A percentile compares a stretch with the other conserved stretches of the same genome.
These are phyloP conservation scores for Cystobasidium slooffiae DNA, from an alignment of 1,284 basidiomycete genomes.

Conservation along the genomic window DNA sequence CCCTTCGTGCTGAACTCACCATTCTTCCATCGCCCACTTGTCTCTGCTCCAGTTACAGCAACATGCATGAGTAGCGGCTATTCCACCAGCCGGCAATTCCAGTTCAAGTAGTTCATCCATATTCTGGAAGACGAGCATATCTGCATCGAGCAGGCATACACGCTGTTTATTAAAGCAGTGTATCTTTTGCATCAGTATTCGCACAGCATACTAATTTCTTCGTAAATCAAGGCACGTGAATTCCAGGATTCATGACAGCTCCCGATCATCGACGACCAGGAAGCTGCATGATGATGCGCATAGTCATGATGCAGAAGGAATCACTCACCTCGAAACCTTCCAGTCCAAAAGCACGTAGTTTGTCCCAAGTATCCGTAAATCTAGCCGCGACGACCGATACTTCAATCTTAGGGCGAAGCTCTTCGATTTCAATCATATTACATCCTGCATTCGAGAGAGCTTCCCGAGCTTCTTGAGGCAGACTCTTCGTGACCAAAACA, in stretches of 20 bases:
- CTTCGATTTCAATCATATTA: constrained; percentile 65
- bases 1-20: constrained; percentile 1
- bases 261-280: not conserved
- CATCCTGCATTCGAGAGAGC: constrained; percentile 67
- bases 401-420: constrained; percentile 67
- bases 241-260: not conserved
- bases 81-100: constrained; percentile 67
- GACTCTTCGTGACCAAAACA: constrained; percentile 72
- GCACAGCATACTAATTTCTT: not conserved
- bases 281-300: not conserved
- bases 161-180: constrained; percentile 61
- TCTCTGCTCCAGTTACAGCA: constrained; percentile 80
- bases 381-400: constrained; percentile 58
- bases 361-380: constrained; percentile 85
- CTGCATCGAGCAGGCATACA: constrained; percentile 82
- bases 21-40: constrained; percentile 42
- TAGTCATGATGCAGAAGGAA: not conserved
- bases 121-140: constrained; percentile 83
- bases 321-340: constrained; percentile 70
- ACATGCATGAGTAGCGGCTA: constrained; percentile 86
- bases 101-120: constrained; percentile 88
- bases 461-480: constrained; percentile 65
- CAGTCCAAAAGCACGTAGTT: constrained; percentile 78
- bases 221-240: constrained; percentile 3
- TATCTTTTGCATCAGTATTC: not conserved